phyloP scores from a whole-genome alignment of 805 yeast genomes.

The Teunomyces barrocoloradensis region DNA sequence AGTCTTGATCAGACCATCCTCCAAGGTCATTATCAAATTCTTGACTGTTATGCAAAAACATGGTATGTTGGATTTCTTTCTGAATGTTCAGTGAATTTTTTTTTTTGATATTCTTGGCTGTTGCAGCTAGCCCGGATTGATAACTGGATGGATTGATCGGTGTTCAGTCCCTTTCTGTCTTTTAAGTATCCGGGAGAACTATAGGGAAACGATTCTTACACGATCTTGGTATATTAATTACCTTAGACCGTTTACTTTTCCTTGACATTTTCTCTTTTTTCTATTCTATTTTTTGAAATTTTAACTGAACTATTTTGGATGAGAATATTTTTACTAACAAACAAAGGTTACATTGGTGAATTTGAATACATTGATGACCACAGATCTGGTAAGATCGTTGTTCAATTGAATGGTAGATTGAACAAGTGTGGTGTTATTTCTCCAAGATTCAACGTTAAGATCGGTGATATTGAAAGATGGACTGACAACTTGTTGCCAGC shows the following conservation, averaged over 20 bases:
- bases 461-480: constrained; percentile 24
- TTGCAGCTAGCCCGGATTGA: constrained; percentile 69
- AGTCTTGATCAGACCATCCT: constrained; percentile 96
- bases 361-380: constrained; percentile 98
- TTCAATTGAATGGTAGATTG: constrained; percentile 90
- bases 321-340: constrained; percentile 18
- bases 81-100: not conserved
- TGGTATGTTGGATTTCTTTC: constrained; percentile 42
- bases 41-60: constrained; percentile 96
- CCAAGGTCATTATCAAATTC: constrained; percentile 97
- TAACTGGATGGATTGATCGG: constrained; percentile 97
- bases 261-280: constrained; percentile 44
- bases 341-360: constrained; percentile 80
- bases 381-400: constrained; percentile 97
- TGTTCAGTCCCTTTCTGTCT: constrained; percentile 89
- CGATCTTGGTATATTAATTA: constrained; percentile 43
- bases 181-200: constrained; percentile 93
- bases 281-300: not conserved
- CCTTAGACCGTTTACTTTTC: constrained; percentile 63
- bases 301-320: not conserved
- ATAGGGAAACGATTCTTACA: constrained; percentile 66
- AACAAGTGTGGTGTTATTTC: constrained; percentile 27
- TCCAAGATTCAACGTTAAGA: constrained; percentile 27
- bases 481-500: constrained; percentile 30
- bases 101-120: constrained; percentile 1